These are phyloP conservation scores for Monosiga brevicollis DNA, from an alignment of 78 protist species.

Conservation along the genomic window DNA sequence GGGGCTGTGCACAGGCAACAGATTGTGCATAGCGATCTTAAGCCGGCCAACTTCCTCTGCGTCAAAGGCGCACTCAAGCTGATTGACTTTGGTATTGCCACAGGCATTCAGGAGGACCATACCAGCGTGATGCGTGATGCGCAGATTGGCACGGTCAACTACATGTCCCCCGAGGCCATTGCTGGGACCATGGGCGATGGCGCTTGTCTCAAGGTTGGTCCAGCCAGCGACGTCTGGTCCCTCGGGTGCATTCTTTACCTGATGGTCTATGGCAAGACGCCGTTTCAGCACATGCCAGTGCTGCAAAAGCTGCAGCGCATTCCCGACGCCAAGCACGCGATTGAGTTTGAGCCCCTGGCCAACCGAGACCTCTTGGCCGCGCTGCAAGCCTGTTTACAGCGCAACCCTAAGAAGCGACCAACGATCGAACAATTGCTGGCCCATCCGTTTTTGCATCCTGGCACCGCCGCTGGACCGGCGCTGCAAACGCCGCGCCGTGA, in stretches of 20 bases:
- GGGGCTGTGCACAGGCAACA: slow-evolving; percentile 69
- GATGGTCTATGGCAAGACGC: slow-evolving; percentile 71
- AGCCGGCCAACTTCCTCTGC: slow-evolving; percentile 91
- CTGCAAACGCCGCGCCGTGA: too few relatives aligned
- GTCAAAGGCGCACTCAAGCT: slow-evolving; percentile 84
- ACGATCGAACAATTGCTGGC: slow-evolving; percentile 48
- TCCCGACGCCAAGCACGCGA: slow-evolving; percentile 23
- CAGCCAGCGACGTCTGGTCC: slow-evolving; percentile 82
- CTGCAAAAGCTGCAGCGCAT: slow-evolving; percentile 49
- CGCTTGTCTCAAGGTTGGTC: not conserved
- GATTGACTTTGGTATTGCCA: slow-evolving; percentile 97
- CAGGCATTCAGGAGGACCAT: slow-evolving; percentile 27
- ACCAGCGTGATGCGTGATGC: slow-evolving; percentile 13
- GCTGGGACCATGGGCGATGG: not conserved
- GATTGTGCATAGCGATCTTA: slow-evolving; percentile 87
- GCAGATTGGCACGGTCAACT: slow-evolving; percentile 89
- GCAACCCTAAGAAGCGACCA: slow-evolving; percentile 49
- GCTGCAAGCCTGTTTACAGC: slow-evolving; percentile 40
- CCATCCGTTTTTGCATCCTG: slow-evolving; percentile 56
- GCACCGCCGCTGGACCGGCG: too few relatives aligned
- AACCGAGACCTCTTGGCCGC: slow-evolving; percentile 42
- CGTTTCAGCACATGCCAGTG: slow-evolving; percentile 44
- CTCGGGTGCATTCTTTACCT: slow-evolving; percentile 86
- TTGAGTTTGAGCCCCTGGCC: slow-evolving; percentile 13
- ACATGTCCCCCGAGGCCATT: slow-evolving; percentile 93